Evolutionary conservation across 495 filamentous ascomycete genomes (phyloP), one percentile per base, ranked within the genome.

Genomic region (Podospora pseudoanserina): DNA sequence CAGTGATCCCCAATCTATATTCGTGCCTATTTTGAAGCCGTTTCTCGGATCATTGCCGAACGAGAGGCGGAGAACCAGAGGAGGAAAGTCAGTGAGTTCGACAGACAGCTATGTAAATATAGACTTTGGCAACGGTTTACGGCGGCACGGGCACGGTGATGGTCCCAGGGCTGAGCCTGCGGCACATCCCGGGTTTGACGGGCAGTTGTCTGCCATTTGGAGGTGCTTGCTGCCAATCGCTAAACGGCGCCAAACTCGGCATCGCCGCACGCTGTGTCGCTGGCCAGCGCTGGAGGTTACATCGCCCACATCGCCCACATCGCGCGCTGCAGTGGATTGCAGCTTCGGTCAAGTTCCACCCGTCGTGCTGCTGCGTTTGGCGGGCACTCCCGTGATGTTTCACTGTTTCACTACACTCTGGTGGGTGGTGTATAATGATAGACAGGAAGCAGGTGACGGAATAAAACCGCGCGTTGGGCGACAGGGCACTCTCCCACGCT

Each of bases 381-480:
- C 39, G 13, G 39, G 39, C 39, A 49, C n/a, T 58, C 61, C 61
- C 61, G 61, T 63, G 30, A 63, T 63, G 18, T 63, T 63, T 63
- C 61, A 63, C 61, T 23, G 61, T 63, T 63, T 63, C 61, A 63
- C 61, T 5, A 20, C 23, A 23, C 1, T 23, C 23, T 23, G 23
- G 23, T 23, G 23, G 23, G 23, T 23, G 1, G 23, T 23, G 23
- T 23, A 23, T 23, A 23, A 23, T 23, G 23, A 23, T 23, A 23
- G 23, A 23, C 23, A 23, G 23, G 23, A 23, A 23, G 23, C 23
- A 23, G 23, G 23, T 23, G 23, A 23, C 23, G 23, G 23, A 58
- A 58, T 58, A 58, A 26, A 58, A 20, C 55, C 4, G 23, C 18
- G 18, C 23, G 6, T 26, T 58, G 5, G 11, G n/a, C 23, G 5